Conservation (phyloP, 495 filamentous ascomycete genomes). For the Astrocystis sublimbata region DNA sequence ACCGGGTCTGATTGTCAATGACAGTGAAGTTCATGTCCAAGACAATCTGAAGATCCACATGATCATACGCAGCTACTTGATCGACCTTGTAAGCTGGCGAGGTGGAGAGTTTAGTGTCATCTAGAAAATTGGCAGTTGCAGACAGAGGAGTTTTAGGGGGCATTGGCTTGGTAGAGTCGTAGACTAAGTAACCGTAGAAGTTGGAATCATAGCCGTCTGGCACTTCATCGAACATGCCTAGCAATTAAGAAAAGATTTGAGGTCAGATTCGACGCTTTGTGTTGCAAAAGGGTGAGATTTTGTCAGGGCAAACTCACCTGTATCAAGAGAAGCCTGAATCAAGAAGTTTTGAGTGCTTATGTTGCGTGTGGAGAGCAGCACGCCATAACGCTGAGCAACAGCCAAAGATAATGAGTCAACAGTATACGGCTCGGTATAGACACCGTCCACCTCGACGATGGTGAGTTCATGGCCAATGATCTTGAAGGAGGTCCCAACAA, state of each 20-base stretch:
- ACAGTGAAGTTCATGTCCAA: constrained; percentile 65
- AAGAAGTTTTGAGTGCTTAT: constrained; percentile 55
- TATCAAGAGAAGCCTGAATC: constrained; percentile 52
- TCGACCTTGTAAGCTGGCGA: constrained; percentile 49
- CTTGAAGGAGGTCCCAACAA: constrained; percentile 62
- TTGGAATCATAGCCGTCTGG: constrained; percentile 58
- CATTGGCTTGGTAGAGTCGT: constrained; percentile 56
- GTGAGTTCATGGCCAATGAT: constrained; percentile 63
- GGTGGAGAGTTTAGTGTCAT: constrained; percentile 59
- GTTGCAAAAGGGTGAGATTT: constrained; percentile 5
- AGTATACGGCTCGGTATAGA: constrained; percentile 38
- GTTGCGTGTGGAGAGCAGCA: constrained; percentile 48
- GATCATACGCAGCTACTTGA: constrained; percentile 38
- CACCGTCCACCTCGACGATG: constrained; percentile 55
- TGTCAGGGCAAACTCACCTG: constrained; percentile 31
- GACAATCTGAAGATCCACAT: constrained; percentile 54
- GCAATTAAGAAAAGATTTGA: constrained; percentile 5
- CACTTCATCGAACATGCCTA: constrained; percentile 59
- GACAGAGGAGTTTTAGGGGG: constrained; percentile 41
- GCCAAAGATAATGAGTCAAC: constrained; percentile 47
- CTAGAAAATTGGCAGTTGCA: constrained; percentile 49
- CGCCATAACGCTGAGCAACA: constrained; percentile 65
- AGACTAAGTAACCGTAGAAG: constrained; percentile 64
- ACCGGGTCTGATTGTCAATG: constrained; percentile 66
- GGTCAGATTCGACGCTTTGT: neutral